Conservation (phyloP, 139 green algal genomes). For the Micractinium sp. region DNA sequence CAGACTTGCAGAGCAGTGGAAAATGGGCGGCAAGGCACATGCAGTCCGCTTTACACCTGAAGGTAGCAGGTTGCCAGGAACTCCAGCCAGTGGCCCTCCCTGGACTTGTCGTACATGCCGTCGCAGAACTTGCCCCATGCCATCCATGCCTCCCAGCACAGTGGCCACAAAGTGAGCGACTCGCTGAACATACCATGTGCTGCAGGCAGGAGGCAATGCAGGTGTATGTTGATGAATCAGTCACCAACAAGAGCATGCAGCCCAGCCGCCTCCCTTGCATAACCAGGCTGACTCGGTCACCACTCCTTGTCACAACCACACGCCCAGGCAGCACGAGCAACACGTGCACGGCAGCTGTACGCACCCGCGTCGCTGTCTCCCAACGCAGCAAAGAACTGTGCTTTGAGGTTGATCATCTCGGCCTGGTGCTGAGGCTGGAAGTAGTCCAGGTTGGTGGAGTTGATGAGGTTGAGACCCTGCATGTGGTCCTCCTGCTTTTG, state of each 20-base stretch:
- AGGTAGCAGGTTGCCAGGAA: slow-evolving; percentile 64
- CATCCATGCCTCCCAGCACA: slow-evolving; percentile 88
- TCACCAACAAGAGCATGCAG: neutral
- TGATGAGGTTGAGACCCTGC: slow-evolving; percentile 91
- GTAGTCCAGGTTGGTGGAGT: slow-evolving; percentile 97
- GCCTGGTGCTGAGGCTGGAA: slow-evolving; percentile 86
- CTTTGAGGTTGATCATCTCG: slow-evolving; percentile 92
- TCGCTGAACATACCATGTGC: slow-evolving; percentile 81
- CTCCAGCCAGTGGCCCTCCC: slow-evolving; percentile 73
- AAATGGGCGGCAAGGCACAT: neutral
- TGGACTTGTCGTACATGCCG: slow-evolving; percentile 57
- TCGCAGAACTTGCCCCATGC: slow-evolving; percentile 93
- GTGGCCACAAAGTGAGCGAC: slow-evolving; percentile 79
- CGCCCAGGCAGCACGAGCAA: no score
- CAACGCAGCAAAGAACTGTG: slow-evolving; percentile 68
- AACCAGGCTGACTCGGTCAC: neutral
- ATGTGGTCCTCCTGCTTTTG: slow-evolving; percentile 57
- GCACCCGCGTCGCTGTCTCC: slow-evolving; percentile 35
- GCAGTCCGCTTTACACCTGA: neutral
- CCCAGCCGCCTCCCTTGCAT: neutral
- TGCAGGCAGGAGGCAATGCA: neutral
- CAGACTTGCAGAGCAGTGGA: neutral
- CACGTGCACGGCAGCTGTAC: neutral
- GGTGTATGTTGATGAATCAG: no score
- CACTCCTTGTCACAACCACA: neutral